These are phyloP conservation scores for Diaporthe ilicicola DNA, from an alignment of 2,329 filamentous ascomycete genomes.

Conservation along the genomic window DNA sequence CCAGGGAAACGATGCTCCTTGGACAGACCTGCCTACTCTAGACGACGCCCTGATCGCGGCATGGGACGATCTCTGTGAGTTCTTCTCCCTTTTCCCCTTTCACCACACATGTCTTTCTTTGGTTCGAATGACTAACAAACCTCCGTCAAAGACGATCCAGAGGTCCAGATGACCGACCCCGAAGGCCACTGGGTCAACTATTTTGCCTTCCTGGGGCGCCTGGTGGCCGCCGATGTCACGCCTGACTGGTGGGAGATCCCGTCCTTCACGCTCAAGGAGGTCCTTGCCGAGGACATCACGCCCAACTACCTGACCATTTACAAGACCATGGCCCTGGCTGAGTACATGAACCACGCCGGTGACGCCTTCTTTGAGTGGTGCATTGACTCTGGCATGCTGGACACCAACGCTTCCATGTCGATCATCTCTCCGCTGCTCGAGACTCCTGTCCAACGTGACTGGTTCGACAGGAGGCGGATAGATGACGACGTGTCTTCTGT, in stretches of 20 bases:
- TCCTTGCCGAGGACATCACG: constrained; percentile 25
- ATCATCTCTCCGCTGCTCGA: constrained; percentile 31
- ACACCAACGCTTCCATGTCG: constrained; percentile 25
- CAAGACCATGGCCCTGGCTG: constrained; percentile 33
- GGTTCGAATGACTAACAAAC: background rate
- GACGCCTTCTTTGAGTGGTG: constrained; percentile 32
- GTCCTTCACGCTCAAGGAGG: constrained; percentile 30
- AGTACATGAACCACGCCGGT: constrained; percentile 32
- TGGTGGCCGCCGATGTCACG: constrained; percentile 30
- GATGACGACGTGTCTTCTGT: background rate
- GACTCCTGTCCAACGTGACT: constrained; percentile 21
- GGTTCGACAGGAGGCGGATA: constrained; percentile 14
- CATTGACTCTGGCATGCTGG: constrained; percentile 28
- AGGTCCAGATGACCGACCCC: constrained; percentile 27
- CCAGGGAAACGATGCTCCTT: constrained; percentile 32
- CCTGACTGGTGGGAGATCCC: constrained; percentile 34
- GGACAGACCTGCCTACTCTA: constrained; percentile 32
- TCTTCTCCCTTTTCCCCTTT: background rate
- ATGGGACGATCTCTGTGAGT: constrained; percentile 32
- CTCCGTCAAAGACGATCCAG: constrained; percentile 26
- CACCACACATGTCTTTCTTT: no score
- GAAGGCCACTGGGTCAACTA: constrained; percentile 32
- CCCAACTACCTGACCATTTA: constrained; percentile 26
- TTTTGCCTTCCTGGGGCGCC: constrained; percentile 32
- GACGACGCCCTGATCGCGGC: constrained; percentile 30